phyloP scores from a whole-genome alignment of 2,329 filamentous ascomycete species.

The Neopestalotiopsis sp. region DNA sequence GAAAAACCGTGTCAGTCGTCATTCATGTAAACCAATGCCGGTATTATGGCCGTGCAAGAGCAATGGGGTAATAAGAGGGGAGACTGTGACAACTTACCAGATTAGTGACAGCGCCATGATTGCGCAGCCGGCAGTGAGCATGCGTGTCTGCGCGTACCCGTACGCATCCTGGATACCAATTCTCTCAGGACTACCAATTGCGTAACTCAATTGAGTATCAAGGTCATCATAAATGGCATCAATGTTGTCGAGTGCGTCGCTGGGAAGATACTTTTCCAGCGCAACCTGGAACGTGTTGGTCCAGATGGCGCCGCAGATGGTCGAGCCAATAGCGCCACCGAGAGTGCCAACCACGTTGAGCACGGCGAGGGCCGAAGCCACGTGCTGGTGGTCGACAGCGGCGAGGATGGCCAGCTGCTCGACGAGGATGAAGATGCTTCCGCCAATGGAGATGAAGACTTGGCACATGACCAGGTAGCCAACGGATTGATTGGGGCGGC shows the following conservation, averaged over 20 bases:
- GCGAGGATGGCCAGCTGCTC: slow-evolving; percentile 63
- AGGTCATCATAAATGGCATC: slow-evolving; percentile 55
- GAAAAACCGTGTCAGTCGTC: background rate
- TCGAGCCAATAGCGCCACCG: slow-evolving; percentile 59
- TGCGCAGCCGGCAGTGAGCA: background rate
- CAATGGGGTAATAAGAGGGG: background rate
- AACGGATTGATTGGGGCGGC: slow-evolving; percentile 51
- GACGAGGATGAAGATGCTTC: slow-evolving; percentile 59
- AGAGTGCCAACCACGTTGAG: slow-evolving; percentile 59
- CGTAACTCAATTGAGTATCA: slow-evolving; percentile 52
- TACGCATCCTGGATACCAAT: slow-evolving; percentile 63
- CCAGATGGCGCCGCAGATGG: slow-evolving; percentile 67
- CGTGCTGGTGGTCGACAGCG: slow-evolving; percentile 57
- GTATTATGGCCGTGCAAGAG: too few relatives aligned
- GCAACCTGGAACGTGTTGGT: slow-evolving; percentile 56
- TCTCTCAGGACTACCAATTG: slow-evolving; percentile 50
- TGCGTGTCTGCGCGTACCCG: slow-evolving; percentile 47
- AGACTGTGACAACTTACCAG: background rate
- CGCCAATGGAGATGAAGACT: slow-evolving; percentile 58
- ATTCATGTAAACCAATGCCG: too few relatives aligned
- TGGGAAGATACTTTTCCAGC: slow-evolving; percentile 52
- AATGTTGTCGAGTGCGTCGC: slow-evolving; percentile 41
- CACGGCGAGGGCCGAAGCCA: slow-evolving; percentile 60
- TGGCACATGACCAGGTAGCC: slow-evolving; percentile 60
- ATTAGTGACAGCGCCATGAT: background rate